These are phyloP conservation scores for Candida jianshihensis DNA, from an alignment of 805 yeast species.

Conservation along the genomic window DNA sequence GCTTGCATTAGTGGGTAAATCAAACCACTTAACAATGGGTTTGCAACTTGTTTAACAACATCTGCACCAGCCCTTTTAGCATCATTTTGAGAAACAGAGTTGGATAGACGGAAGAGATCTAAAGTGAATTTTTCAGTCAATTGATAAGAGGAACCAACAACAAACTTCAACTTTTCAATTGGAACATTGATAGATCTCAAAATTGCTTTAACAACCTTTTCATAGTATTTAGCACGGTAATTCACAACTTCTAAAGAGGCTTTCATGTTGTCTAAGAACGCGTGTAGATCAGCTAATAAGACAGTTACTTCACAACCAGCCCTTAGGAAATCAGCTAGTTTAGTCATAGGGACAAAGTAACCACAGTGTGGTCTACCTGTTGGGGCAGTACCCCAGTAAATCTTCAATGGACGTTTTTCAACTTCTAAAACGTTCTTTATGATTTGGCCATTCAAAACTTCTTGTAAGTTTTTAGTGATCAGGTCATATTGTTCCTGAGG, in stretches of 20 bases:
- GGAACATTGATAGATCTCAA: slow-evolving; percentile 85
- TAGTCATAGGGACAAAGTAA: slow-evolving; percentile 96
- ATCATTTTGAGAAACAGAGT: slow-evolving; percentile 85
- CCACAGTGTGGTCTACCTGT: slow-evolving; percentile 99
- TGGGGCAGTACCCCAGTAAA: slow-evolving; percentile 99
- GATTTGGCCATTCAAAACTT: slow-evolving; percentile 81
- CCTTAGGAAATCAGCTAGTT: slow-evolving; percentile 85
- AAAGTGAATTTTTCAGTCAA: slow-evolving; percentile 67
- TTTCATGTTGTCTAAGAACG: slow-evolving; percentile 96
- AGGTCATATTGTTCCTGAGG: slow-evolving; percentile 63
- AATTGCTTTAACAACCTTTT: slow-evolving; percentile 73
- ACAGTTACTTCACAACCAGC: slow-evolving; percentile 96
- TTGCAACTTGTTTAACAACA: slow-evolving; percentile 94
- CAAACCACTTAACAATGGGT: slow-evolving; percentile 88
- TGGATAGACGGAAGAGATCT: slow-evolving; percentile 84
- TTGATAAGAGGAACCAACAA: slow-evolving; percentile 89
- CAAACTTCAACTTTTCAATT: slow-evolving; percentile 78
- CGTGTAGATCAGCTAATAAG: slow-evolving; percentile 91
- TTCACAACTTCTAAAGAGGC: slow-evolving; percentile 91
- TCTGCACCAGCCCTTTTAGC: slow-evolving; percentile 99
- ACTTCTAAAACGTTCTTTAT: slow-evolving; percentile 77
- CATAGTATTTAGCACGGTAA: slow-evolving; percentile 88
- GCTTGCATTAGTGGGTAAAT: slow-evolving; percentile 99
- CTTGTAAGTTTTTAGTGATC: slow-evolving; percentile 85
- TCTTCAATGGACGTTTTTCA: slow-evolving; percentile 72